A percentile compares a stretch with the other conserved stretches of the same genome.
These are phyloP conservation scores for Cladosporium sp. DNA, from an alignment of 2,329 filamentous ascomycete genomes.

Conservation along the genomic window DNA sequence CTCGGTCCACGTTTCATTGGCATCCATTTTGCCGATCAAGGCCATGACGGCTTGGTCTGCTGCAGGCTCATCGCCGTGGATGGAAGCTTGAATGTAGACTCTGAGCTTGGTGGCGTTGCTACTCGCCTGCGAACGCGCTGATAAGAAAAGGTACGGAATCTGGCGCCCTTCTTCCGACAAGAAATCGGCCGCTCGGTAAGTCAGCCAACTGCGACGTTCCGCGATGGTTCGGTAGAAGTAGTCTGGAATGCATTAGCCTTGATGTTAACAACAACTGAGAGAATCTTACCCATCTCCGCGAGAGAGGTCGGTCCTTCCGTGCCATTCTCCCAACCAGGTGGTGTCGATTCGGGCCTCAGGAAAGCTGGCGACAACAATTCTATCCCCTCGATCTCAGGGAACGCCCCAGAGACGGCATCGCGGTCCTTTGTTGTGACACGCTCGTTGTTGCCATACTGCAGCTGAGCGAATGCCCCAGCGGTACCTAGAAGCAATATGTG, in stretches of 20 bases:
- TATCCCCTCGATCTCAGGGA: conserved; percentile 25
- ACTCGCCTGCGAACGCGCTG: background rate
- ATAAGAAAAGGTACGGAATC: conserved; percentile 22
- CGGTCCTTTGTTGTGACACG: background rate
- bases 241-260: conserved; percentile 21
- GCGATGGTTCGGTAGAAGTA: conserved; percentile 23
- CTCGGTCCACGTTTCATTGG: conserved; percentile 16
- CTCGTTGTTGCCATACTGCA: conserved; percentile 6
- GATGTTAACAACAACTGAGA: background rate
- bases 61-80: conserved; percentile 42
- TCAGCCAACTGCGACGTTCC: conserved; percentile 23
- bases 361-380: conserved; percentile 28
- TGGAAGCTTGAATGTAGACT: conserved; percentile 40
- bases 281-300: conserved; percentile 19
- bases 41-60: conserved; percentile 40
- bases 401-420: conserved; percentile 6
- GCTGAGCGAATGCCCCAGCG: background rate
- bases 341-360: conserved; percentile 22
- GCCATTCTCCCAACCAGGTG: conserved; percentile 23
- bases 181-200: conserved; percentile 21
- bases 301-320: conserved; percentile 27
- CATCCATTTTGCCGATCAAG: conserved; percentile 39
- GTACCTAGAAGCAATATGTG: background rate
- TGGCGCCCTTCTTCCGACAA: conserved; percentile 24
- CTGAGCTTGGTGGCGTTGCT: conserved; percentile 31